Percentiles rank a stretch among this genome's conserved stretches.
These are phyloP conservation scores for Smithsoniella earleae DNA, from an alignment of 163 green algal genomes.

Conservation along the genomic window DNA sequence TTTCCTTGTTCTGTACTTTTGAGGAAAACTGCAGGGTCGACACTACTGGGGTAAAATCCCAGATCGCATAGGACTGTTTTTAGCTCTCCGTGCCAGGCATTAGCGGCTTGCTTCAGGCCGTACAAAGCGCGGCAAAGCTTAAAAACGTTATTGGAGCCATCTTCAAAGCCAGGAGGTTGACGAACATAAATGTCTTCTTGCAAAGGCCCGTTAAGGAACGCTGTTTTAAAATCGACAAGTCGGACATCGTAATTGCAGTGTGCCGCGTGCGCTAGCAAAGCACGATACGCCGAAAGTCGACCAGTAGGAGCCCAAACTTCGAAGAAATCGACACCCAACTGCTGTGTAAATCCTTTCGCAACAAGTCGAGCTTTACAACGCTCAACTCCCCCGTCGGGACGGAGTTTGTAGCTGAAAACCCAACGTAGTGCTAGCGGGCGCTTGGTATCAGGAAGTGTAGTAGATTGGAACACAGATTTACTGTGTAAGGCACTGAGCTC, in stretches of 20 bases:
- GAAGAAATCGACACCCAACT: background rate
- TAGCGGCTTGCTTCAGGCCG: slow-evolving; percentile 41
- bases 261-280: slow-evolving; percentile 30
- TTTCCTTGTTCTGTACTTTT: background rate
- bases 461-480: background rate
- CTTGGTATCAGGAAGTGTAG: background rate
- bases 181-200: slow-evolving; percentile 39
- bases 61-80: slow-evolving; percentile 30
- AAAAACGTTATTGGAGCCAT: slow-evolving; percentile 3
- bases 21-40: slow-evolving; percentile 40
- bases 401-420: background rate
- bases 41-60: slow-evolving; percentile 31
- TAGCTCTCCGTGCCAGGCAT: slow-evolving; percentile 38
- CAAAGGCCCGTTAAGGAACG: slow-evolving; percentile 44
- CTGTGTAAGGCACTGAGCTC: background rate
- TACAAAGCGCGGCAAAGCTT: slow-evolving; percentile 41
- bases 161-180: slow-evolving; percentile 35
- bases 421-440: background rate
- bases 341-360: slow-evolving; percentile 3
- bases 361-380: background rate
- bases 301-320: background rate
- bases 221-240: slow-evolving; percentile 46
- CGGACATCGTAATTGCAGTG: slow-evolving; percentile 32
- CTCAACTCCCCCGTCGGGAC: background rate
- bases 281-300: slow-evolving; percentile 32